Evolutionary conservation across 2,329 filamentous ascomycete species (phyloP).

Genomic region (Coniosporium tulheliwenetii): DNA sequence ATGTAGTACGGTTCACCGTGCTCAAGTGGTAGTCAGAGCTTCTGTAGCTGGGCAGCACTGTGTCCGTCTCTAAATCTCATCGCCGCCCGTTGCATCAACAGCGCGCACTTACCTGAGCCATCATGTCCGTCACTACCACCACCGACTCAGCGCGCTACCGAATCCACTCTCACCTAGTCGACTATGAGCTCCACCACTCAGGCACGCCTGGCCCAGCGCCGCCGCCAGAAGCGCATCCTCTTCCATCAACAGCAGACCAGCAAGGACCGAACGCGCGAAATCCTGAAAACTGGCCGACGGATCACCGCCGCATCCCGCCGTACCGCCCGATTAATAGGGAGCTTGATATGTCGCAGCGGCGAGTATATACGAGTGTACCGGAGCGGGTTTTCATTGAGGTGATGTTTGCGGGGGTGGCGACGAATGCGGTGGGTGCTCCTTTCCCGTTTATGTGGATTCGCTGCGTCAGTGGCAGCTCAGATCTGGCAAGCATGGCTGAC

Average conservation of each 20-base stretch:
- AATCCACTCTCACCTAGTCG: slow-evolving; percentile 22
- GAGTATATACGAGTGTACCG: slow-evolving; percentile 25
- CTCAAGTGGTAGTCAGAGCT: no score
- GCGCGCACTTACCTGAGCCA: slow-evolving; percentile 2
- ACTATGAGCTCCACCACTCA: slow-evolving; percentile 32
- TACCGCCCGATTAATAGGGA: slow-evolving; percentile 30
- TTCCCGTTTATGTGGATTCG: neutral
- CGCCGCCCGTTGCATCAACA: no score
- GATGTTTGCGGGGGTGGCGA: slow-evolving; percentile 33
- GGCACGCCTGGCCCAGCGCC: slow-evolving; percentile 10
- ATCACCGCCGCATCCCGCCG: slow-evolving; percentile 30
- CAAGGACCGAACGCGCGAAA: slow-evolving; percentile 8
- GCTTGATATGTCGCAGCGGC: slow-evolving; percentile 25
- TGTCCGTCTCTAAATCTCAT: no score
- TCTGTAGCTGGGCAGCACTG: no score
- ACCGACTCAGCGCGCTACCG: slow-evolving; percentile 21
- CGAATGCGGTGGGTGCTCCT: slow-evolving; percentile 24
- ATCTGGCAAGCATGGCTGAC: slow-evolving; percentile 1
- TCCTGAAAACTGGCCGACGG: slow-evolving; percentile 28
- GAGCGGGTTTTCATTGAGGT: slow-evolving; percentile 32
- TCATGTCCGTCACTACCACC: slow-evolving; percentile 30
- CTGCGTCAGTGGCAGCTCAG: no score
- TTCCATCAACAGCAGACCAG: slow-evolving; percentile 3
- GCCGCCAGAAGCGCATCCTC: slow-evolving; percentile 15
- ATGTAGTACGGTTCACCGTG: no score